Conservation (phyloP, 257 asterid genomes). For the Forsythia suspensa region DNA sequence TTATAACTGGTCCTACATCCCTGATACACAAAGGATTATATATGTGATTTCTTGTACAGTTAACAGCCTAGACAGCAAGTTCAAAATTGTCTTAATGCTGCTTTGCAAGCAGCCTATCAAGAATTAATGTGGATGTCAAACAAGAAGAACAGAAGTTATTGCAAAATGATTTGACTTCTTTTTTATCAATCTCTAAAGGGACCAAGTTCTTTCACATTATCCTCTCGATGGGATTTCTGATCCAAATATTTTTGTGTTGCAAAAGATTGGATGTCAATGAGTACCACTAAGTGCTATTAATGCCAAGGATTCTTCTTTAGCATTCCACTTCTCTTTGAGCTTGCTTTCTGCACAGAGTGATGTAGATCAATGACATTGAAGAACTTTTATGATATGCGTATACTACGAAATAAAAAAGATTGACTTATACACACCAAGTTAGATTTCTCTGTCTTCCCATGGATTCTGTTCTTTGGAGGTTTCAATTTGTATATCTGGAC, state of each 20-base stretch:
- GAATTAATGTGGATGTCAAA: neutral
- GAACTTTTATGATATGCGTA: neutral
- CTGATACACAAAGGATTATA: neutral
- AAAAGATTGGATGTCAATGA: constrained; percentile 15
- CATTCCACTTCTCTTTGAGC: constrained; percentile 51
- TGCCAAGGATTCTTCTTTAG: constrained; percentile 55
- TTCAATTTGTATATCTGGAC: constrained; percentile 87
- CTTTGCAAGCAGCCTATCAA: constrained; percentile 20
- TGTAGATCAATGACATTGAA: neutral
- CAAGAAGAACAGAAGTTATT: constrained; percentile 8
- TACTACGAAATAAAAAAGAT: neutral
- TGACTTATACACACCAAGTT: constrained; percentile 47
- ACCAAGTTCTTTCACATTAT: neutral
- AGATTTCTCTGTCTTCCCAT: constrained; percentile 87
- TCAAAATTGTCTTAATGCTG: constrained; percentile 15
- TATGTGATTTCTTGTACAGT: constrained; percentile 14
- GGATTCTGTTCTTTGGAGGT: constrained; percentile 79
- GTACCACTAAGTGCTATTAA: constrained; percentile 32
- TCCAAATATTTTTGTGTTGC: neutral
- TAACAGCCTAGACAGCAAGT: neutral
- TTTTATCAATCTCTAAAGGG: neutral
- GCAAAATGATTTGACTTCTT: constrained; percentile 9
- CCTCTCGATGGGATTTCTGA: constrained; percentile 4
- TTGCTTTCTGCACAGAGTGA: constrained; percentile 51
- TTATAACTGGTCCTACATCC: neutral